phyloP scores from a whole-genome alignment of 1,284 basidiomycete species.

The Apiotrichum brassicae region DNA sequence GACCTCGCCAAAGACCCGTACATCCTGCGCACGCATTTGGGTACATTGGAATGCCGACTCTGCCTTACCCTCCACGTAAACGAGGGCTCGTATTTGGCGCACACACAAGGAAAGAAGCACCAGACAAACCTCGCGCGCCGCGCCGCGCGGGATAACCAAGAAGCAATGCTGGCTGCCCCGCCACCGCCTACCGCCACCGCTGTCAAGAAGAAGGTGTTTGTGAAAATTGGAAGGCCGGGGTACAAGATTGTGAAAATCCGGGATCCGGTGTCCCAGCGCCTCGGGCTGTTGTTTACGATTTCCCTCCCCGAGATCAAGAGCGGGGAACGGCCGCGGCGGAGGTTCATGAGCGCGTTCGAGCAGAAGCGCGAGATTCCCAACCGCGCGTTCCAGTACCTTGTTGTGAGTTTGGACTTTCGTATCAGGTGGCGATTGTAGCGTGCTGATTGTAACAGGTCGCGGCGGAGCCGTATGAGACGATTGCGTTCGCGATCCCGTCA shows the following conservation, averaged over 20 bases:
- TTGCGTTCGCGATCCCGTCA: constrained; percentile 96
- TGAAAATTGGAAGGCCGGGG: constrained; percentile 92
- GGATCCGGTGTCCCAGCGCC: constrained; percentile 49
- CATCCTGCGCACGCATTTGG: constrained; percentile 90
- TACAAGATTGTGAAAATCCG: constrained; percentile 52
- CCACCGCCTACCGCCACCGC: constrained; percentile 53
- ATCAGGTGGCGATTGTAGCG: no score
- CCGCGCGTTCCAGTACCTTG: constrained; percentile 92
- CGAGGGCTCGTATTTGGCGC: constrained; percentile 97
- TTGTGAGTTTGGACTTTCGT: constrained; percentile 57
- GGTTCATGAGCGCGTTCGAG: constrained; percentile 99
- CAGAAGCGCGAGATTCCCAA: constrained; percentile 93
- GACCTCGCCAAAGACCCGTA: constrained; percentile 98
- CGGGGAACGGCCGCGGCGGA: constrained; percentile 73
- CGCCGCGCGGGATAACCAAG: constrained; percentile 91
- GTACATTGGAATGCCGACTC: constrained; percentile 94
- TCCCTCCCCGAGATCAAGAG: constrained; percentile 86
- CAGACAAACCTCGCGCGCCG: constrained; percentile 96
- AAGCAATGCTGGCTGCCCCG: constrained; percentile 78
- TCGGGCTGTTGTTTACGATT: constrained; percentile 92
- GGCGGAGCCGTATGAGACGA: constrained; percentile 97
- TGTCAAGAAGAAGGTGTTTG: constrained; percentile 83
- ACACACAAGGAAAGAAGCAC: constrained; percentile 99
- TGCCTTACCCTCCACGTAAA: constrained; percentile 98
- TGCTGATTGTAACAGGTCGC: constrained; percentile 61